Percentiles rank a stretch among this genome's conserved stretches.
These are phyloP conservation scores for Phaeosphaeria sp. DNA, from an alignment of 2,329 filamentous ascomycete genomes.

Conservation along the genomic window DNA sequence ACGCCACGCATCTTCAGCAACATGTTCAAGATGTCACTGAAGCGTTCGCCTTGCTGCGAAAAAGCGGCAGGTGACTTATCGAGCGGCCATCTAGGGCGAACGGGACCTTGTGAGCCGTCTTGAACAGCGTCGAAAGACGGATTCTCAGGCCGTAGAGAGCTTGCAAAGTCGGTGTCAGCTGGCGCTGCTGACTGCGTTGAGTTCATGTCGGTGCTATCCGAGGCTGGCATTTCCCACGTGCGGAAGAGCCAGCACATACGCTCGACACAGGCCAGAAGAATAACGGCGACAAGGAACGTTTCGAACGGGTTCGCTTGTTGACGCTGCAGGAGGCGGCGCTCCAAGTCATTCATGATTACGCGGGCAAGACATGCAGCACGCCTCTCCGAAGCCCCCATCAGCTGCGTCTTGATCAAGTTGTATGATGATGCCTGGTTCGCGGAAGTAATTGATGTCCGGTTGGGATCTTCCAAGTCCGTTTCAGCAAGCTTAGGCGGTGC, in stretches of 20 bases:
- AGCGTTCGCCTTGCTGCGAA: constrained; percentile 63
- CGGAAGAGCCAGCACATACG: constrained; percentile 65
- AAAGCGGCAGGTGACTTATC: constrained; percentile 60
- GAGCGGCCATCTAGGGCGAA: constrained; percentile 57
- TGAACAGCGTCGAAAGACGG: constrained; percentile 7
- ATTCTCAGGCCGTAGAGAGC: constrained; percentile 28
- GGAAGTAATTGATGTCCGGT: constrained; percentile 36
- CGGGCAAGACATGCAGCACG: constrained; percentile 60
- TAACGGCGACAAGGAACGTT: constrained; percentile 65
- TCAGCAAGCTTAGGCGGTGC: constrained; percentile 39
- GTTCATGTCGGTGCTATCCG: constrained; percentile 5
- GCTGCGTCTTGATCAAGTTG: constrained; percentile 59
- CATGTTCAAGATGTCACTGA: constrained; percentile 64
- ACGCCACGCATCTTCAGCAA: constrained; percentile 63
- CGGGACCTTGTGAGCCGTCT: constrained; percentile 8
- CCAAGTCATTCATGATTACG: constrained; percentile 64
- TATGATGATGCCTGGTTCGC: constrained; percentile 53
- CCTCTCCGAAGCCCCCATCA: constrained; percentile 63
- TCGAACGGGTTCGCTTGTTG: constrained; percentile 64
- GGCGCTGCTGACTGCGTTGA: constrained; percentile 5
- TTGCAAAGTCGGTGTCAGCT: constrained; percentile 27
- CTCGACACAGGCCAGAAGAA: constrained; percentile 65
- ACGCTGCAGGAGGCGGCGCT: constrained; percentile 64
- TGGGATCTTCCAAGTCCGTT: constrained; percentile 36
- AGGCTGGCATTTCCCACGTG: constrained; percentile 52